A percentile compares a stretch with the other conserved stretches of the same genome.
Evolutionary conservation across 768 basidiomycete genomes (phyloP).

Genomic region (Tylopilus sp.): DNA sequence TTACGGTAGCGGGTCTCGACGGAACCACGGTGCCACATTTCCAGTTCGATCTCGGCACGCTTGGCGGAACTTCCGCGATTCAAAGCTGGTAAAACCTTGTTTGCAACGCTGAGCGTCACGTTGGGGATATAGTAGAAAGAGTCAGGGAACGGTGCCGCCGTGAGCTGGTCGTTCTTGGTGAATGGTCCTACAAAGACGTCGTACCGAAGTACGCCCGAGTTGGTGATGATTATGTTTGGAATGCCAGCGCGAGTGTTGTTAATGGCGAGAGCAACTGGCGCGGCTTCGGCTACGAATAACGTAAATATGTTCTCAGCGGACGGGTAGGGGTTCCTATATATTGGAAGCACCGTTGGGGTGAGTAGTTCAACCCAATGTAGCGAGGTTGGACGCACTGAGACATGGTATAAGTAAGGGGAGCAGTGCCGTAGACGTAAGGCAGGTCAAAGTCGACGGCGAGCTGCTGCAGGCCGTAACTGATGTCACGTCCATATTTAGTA

Average conservation of each 20-base stretch:
- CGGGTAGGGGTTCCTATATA: slow-evolving; percentile 59
- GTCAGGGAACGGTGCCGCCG: slow-evolving; percentile 67
- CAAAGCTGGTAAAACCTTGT: slow-evolving; percentile 48
- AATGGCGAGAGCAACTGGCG: slow-evolving; percentile 52
- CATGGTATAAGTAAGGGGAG: slow-evolving; percentile 74
- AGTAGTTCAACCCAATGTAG: background rate
- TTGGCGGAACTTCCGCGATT: slow-evolving; percentile 39
- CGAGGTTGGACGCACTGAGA: slow-evolving; percentile 40
- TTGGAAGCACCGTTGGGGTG: background rate
- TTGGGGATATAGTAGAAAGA: slow-evolving; percentile 59
- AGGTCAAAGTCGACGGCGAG: slow-evolving; percentile 63
- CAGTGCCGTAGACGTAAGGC: slow-evolving; percentile 58
- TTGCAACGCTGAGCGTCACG: slow-evolving; percentile 49
- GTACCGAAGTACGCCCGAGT: slow-evolving; percentile 64
- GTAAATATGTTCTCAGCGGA: slow-evolving; percentile 59
- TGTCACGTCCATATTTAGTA: slow-evolving; percentile 47
- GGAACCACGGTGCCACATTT: slow-evolving; percentile 40
- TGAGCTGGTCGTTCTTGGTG: slow-evolving; percentile 78
- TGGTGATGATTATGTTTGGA: slow-evolving; percentile 62
- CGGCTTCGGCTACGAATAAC: slow-evolving; percentile 49
- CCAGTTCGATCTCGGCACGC: slow-evolving; percentile 15
- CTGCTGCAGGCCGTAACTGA: slow-evolving; percentile 52
- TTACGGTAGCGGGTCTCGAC: slow-evolving; percentile 47
- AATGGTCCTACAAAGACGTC: slow-evolving; percentile 67
- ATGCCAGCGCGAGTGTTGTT: slow-evolving; percentile 61